Base-by-base conservation (phyloP, 768 basidiomycete species). In the Scleroderma bovista region DNA sequence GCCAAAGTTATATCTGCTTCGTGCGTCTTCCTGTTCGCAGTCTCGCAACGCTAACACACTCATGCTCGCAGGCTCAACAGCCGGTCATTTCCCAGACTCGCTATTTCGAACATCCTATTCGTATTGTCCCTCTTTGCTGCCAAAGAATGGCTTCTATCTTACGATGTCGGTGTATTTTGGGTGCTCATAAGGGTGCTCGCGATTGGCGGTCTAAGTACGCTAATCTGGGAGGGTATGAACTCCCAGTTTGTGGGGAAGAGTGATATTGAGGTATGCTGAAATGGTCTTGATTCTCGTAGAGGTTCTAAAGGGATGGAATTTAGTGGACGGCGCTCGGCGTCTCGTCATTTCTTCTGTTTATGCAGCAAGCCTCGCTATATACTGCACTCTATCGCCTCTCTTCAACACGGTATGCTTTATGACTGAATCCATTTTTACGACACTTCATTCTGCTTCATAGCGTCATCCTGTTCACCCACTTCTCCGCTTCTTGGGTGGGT, bases 161-260 rank as follows among this genome's bases (percentile, higher is more conserved):
- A 76, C 34, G 83, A 87, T 62, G 77, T 83, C 19, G 83, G 83
- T 7, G 77, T 85, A 9, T 83, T 88, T 60, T 90, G 87, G 88
- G 72, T 88, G 13, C 72, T 85, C 31, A 82, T 89, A 70, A 72
- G 86, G 53, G 75, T 88, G 44, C 70, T 90, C 46, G 84, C 83
- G 3, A 80, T 81, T 56, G 84, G 80, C n/a, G 84, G 79, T n/a
- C 58, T 87, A 47, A 81, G 79, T 17, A 75, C 80, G 38, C 56
- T 86, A 40, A 65, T 79, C 17, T 83, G 85, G 83, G 81, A 82
- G 53, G 74, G 68, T 1, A 52, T 71, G 43, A 80, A 78, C 0
- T 78, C 78, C 4, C 75, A 81, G 58, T 60, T 80, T 52, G 69
- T 71, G 44, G 81, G 75, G 58, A 75, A 74, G 57, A 75, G 73